Base-by-base conservation (phyloP, 306 rosid genomes). In the Cucumis hystrix region DNA sequence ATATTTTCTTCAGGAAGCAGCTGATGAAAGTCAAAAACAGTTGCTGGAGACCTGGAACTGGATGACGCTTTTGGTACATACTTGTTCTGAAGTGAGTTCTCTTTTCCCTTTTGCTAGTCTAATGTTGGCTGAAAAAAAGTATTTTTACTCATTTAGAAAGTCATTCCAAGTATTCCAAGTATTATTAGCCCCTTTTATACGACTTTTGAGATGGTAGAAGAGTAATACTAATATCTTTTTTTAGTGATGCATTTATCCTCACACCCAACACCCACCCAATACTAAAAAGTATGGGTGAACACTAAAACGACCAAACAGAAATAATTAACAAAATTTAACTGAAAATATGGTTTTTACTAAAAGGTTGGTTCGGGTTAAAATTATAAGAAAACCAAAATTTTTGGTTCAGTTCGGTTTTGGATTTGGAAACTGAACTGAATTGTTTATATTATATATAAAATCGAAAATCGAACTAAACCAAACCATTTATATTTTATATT, bases 41-140 rank as follows among this genome's bases (percentile, higher is more conserved):
- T 43, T 78, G 65, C 39, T 94, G 66, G 91, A 84, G 77, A 85
- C 84, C 79, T 94, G 98, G 98, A 89, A 88, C 76, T 94, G 97
- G 97, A 88, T 94, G 93, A 90, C 98, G 73, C 88, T 94, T 12
- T 17, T 83, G 17, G 80, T 89, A 61, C 90, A 84, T 78, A 92
- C 98, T 25, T 94, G 98, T 86, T 86, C 97, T 16, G 79, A 82
- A 83, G 98, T 94, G 76, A 82, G 86, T 64, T 33, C 68, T 75
- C 75, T 60, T 49, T 10, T 85, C 83, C 37, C 65, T 80, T 71
- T 77, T 64, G 18, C 16, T 13, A 33, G 28, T 59, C 10, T 41
- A 33, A 49, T 14, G 10, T 39, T 8, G 33, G 28, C 13, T 4
- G 20, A 45, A 16, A 16, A 16, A 52, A 52, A 6, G 3, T 16